Evolutionary conservation across 805 yeast genomes (phyloP).

Genomic region (Kodamaea neixiangensis): DNA sequence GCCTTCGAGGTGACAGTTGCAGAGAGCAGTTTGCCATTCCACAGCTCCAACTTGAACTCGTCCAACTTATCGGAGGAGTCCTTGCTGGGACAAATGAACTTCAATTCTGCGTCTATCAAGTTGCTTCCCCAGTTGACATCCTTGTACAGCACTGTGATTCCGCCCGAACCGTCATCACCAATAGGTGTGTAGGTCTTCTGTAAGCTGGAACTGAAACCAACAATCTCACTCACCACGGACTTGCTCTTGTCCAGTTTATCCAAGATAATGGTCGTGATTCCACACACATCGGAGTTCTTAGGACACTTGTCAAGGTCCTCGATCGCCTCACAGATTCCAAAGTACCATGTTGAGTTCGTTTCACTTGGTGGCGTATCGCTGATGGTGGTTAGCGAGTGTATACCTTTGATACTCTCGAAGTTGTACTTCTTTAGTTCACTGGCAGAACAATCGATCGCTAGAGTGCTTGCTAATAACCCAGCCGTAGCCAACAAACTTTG

Average conservation of each 20-base stretch:
- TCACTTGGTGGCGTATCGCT: slow-evolving; percentile 78
- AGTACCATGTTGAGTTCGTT: slow-evolving; percentile 62
- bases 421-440: slow-evolving; percentile 41
- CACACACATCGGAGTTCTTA: slow-evolving; percentile 75
- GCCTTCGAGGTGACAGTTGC: slow-evolving; percentile 34
- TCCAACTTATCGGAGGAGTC: slow-evolving; percentile 22
- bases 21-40: slow-evolving; percentile 38
- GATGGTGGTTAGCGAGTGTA: slow-evolving; percentile 37
- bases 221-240: slow-evolving; percentile 57
- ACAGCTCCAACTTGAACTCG: slow-evolving; percentile 31
- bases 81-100: slow-evolving; percentile 46
- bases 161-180: slow-evolving; percentile 29
- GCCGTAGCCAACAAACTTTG: not conserved
- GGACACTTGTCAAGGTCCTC: slow-evolving; percentile 58
- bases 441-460: slow-evolving; percentile 36
- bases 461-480: slow-evolving; percentile 10
- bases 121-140: slow-evolving; percentile 75
- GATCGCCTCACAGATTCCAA: slow-evolving; percentile 68
- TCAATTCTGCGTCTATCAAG: slow-evolving; percentile 47
- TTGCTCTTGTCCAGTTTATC: slow-evolving; percentile 42
- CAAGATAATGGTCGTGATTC: slow-evolving; percentile 55
- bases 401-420: slow-evolving; percentile 50
- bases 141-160: slow-evolving; percentile 40
- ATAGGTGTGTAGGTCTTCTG: slow-evolving; percentile 28
- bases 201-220: slow-evolving; percentile 53